Conservation (phyloP, 1,284 basidiomycete species). For the Microbotryomycetes sp. region DNA sequence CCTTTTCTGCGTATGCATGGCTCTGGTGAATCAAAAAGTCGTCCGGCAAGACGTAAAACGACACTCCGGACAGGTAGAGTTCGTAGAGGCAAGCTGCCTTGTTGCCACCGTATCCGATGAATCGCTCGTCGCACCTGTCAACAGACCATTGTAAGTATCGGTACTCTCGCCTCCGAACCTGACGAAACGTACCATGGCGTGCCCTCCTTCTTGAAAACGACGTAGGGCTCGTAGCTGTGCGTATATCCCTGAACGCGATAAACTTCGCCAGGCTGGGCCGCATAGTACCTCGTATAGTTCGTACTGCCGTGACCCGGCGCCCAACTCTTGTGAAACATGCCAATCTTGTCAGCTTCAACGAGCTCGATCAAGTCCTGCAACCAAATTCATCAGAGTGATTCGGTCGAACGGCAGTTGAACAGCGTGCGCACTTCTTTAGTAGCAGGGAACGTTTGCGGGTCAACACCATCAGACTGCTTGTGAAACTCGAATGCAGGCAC, state of each 20-base stretch:
- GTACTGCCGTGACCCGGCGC: slow-evolving; percentile 68
- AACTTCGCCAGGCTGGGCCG: slow-evolving; percentile 55
- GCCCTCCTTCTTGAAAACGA: slow-evolving; percentile 66
- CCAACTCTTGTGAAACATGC: slow-evolving; percentile 70
- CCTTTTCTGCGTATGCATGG: slow-evolving; percentile 65
- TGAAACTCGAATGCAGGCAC: slow-evolving; percentile 70
- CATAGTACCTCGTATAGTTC: slow-evolving; percentile 62
- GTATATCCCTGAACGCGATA: slow-evolving; percentile 68
- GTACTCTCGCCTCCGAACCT: not conserved
- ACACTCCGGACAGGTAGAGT: slow-evolving; percentile 58
- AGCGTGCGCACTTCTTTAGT: slow-evolving; percentile 57
- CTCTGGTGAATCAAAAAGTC: slow-evolving; percentile 77
- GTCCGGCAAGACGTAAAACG: slow-evolving; percentile 70
- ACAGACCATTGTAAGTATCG: too few species aligned
- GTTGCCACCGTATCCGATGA: slow-evolving; percentile 72
- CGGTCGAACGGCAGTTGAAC: too few species aligned
- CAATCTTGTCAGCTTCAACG: slow-evolving; percentile 51
- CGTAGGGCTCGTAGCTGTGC: slow-evolving; percentile 73
- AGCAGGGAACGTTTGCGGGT: slow-evolving; percentile 54
- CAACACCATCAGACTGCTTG: slow-evolving; percentile 54
- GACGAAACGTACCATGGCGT: slow-evolving; percentile 56
- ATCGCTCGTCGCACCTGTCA: slow-evolving; percentile 72
- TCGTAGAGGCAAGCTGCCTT: slow-evolving; percentile 61
- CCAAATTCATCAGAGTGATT: not conserved
- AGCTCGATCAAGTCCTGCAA: slow-evolving; percentile 52